Conservation (phyloP, 208 protist species). For the Trypanosomatidae sp. region DNA sequence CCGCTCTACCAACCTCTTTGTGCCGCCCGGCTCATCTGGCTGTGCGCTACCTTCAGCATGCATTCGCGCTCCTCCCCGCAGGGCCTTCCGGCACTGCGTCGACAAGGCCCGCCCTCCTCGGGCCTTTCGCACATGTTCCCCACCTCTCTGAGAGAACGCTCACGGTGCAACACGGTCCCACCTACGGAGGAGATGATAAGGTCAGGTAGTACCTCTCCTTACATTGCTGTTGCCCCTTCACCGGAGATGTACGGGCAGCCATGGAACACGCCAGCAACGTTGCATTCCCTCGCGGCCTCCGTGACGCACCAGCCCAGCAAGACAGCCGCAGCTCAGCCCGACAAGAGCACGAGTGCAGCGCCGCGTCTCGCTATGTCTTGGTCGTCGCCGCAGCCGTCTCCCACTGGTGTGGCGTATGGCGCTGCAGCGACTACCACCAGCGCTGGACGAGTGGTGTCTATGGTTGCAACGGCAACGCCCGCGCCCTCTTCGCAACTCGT, state of each 20-base stretch:
- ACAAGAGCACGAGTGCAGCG: not conserved
- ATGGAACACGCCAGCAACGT: constrained; percentile 17
- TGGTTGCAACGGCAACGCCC: too few relatives aligned
- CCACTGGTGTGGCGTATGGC: not conserved
- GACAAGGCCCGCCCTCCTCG: not conserved
- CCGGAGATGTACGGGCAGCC: constrained; percentile 13
- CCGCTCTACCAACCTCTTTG: not conserved
- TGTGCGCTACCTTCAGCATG: not conserved
- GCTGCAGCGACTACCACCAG: not conserved
- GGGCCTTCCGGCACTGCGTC: constrained; percentile 2
- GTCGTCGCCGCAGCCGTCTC: not conserved
- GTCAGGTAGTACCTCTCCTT: not conserved
- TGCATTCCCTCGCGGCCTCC: constrained; percentile 8
- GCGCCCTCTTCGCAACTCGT: not conserved
- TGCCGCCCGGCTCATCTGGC: not conserved
- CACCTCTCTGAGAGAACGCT: not conserved
- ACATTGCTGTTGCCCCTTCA: not conserved
- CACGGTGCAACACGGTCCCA: not conserved
- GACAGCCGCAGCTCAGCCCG: too few relatives aligned
- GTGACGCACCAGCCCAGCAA: not conserved
- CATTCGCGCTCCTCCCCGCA: constrained; percentile 1
- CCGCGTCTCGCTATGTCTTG: not conserved
- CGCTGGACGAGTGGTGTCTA: not conserved
- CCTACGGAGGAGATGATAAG: not conserved
- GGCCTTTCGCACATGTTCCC: not conserved